These are phyloP conservation scores for Leccinum subrobustum DNA, from an alignment of 1,284 basidiomycete species.

Conservation along the genomic window DNA sequence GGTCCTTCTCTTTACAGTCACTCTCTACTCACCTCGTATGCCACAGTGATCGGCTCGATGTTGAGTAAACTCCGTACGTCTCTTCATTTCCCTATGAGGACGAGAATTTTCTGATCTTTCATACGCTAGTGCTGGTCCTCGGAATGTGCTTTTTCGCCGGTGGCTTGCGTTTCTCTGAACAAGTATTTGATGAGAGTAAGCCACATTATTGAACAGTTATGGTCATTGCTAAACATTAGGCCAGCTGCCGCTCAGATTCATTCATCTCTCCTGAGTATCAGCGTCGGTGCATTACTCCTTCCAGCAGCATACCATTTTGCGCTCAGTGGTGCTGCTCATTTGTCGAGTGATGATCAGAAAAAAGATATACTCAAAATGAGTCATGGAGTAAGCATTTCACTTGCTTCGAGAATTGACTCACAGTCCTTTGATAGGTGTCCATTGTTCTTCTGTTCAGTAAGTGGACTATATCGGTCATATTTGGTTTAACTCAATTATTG, in stretches of 20 bases:
- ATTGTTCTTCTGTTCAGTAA: conserved; percentile 70
- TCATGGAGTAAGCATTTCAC: conserved; percentile 63
- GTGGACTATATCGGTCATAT: conserved; percentile 18
- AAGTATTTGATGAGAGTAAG: conserved; percentile 73
- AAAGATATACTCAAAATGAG: conserved; percentile 78
- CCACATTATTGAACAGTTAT: conserved; percentile 1
- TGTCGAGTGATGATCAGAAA: conserved; percentile 39
- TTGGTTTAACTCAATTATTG: conserved; percentile 5
- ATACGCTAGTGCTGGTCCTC: conserved; percentile 46
- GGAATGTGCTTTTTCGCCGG: conserved; percentile 85
- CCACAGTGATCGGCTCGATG: conserved; percentile 74
- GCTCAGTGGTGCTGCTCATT: conserved; percentile 40
- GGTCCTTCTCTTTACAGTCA: neutral
- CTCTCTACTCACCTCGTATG: conserved; percentile 7
- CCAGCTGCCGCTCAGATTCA: conserved; percentile 78
- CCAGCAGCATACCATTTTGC: conserved; percentile 77
- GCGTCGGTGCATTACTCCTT: conserved; percentile 76
- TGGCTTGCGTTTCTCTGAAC: conserved; percentile 73
- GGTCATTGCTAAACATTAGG: conserved; percentile 1
- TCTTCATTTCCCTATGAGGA: neutral
- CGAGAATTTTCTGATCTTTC: conserved; percentile 7
- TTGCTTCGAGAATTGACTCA: neutral
- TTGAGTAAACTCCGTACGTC: conserved; percentile 70
- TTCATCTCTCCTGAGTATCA: conserved; percentile 78
- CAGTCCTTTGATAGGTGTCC: conserved; percentile 46